Conservation (phyloP, 352 stramenopile genomes). For the Phytophthora vignae region DNA sequence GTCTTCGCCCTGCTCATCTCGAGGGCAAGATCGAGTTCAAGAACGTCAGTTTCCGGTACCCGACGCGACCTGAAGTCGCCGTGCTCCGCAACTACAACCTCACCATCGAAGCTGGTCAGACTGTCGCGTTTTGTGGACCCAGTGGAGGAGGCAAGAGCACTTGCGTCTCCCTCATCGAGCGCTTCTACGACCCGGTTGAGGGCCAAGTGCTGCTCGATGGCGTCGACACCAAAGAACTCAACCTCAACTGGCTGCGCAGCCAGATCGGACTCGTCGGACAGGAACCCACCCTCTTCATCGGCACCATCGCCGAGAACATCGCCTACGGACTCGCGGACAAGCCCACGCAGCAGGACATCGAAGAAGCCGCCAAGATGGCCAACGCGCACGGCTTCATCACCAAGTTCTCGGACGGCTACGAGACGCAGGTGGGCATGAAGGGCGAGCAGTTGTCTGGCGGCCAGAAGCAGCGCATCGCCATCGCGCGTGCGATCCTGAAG, state of each 20-base stretch:
- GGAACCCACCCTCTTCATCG: conserved; percentile 68
- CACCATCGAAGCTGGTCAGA: conserved; percentile 65
- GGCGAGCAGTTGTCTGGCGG: conserved; percentile 65
- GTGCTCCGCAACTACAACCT: conserved; percentile 88
- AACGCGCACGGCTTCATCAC: conserved; percentile 65
- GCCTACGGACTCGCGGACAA: conserved; percentile 46
- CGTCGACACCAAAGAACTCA: conserved; percentile 52
- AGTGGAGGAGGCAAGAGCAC: conserved; percentile 58
- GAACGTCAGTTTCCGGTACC: conserved; percentile 80
- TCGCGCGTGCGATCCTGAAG: too few relatives aligned
- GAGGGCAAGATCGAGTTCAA: conserved; percentile 53
- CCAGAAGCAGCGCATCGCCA: too few relatives aligned
- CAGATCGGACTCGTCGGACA: conserved; percentile 71
- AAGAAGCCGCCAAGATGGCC: conserved; percentile 78
- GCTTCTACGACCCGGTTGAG: conserved; percentile 70
- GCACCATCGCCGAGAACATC: conserved; percentile 71
- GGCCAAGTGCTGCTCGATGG: conserved; percentile 79
- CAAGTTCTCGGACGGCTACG: conserved; percentile 89
- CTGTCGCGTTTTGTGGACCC: conserved; percentile 59
- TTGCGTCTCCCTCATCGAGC: conserved; percentile 50
- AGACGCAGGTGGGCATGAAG: conserved; percentile 95
- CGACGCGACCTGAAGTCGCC: conserved; percentile 54
- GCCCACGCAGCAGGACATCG: conserved; percentile 68
- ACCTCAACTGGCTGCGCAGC: conserved; percentile 59
- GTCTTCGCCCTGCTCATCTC: conserved; percentile 18